Percentiles rank a stretch among this genome's conserved stretches.
Evolutionary conservation across 73 alveolate genomes (phyloP).

Genomic region (Halteria grandinella): DNA sequence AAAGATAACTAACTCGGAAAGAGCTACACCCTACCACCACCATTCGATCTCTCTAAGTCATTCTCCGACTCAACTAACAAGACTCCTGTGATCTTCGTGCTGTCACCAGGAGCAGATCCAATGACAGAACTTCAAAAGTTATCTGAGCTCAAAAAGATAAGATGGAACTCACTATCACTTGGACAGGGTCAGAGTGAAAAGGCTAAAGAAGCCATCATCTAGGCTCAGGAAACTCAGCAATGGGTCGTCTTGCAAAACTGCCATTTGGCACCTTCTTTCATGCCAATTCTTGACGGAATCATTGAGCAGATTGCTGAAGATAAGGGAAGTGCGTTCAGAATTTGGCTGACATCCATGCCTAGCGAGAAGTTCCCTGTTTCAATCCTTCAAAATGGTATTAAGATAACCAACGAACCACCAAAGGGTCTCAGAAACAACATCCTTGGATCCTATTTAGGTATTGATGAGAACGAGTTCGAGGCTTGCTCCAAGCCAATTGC

Average conservation of each 20-base stretch:
- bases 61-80: slow-evolving; percentile 90
- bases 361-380: slow-evolving; percentile 96
- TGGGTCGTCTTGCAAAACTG: slow-evolving; percentile 98
- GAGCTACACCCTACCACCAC: slow-evolving; percentile 93
- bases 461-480: slow-evolving; percentile 90
- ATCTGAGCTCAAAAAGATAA: slow-evolving; percentile 55
- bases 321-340: slow-evolving; percentile 87
- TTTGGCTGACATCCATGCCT: slow-evolving; percentile 99
- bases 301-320: slow-evolving; percentile 86
- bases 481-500: slow-evolving; percentile 86
- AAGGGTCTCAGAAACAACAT: slow-evolving; percentile 96
- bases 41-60: slow-evolving; percentile 91
- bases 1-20: slow-evolving; percentile 92
- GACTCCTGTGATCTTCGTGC: slow-evolving; percentile 94
- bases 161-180: slow-evolving; percentile 86
- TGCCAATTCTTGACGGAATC: slow-evolving; percentile 96
- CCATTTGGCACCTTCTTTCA: slow-evolving; percentile 96
- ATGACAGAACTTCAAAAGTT: slow-evolving; percentile 90
- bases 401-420: slow-evolving; percentile 98
- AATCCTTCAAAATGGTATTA: slow-evolving; percentile 93
- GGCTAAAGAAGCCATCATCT: slow-evolving; percentile 94
- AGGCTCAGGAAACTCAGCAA: slow-evolving; percentile 90
- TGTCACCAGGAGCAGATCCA: slow-evolving; percentile 99
- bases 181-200: slow-evolving; percentile 96
- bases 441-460: slow-evolving; percentile 88